Evolutionary conservation across 306 rosid genomes (phyloP).

Genomic region (Cicer arietinum): DNA sequence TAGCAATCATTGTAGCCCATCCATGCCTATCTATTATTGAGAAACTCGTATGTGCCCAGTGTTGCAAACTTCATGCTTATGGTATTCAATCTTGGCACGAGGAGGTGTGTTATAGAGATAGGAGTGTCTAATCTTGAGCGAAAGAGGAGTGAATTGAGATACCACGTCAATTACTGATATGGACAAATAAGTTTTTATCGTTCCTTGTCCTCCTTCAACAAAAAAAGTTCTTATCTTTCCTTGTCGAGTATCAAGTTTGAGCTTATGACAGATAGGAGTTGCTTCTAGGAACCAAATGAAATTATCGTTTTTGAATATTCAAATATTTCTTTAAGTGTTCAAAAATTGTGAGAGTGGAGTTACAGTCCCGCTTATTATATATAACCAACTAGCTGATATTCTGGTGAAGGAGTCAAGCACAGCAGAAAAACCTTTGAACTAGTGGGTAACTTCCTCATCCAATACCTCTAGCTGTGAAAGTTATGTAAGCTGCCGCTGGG

Average conservation of each 20-base stretch:
- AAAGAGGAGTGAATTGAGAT: not conserved
- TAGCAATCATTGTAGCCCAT: not conserved
- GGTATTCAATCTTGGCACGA: constrained; percentile 1
- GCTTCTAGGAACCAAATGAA: constrained; percentile 16
- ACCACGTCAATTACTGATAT: not conserved
- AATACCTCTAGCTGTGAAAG: not conserved
- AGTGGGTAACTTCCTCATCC: constrained; percentile 1
- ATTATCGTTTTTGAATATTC: not conserved
- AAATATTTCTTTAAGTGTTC: not conserved
- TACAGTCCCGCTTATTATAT: not conserved
- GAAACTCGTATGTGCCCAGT: not conserved
- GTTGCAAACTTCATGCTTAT: not conserved
- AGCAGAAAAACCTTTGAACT: not conserved
- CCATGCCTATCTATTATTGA: not conserved
- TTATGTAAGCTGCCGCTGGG: not conserved
- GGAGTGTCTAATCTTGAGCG: not conserved
- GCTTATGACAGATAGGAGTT: constrained; percentile 6
- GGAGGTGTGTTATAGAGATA: not conserved
- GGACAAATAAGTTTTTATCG: not conserved
- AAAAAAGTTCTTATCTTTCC: not conserved
- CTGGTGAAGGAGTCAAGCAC: not conserved
- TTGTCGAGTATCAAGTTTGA: not conserved
- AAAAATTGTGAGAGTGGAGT: constrained; percentile 1
- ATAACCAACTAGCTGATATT: not conserved
- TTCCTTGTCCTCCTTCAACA: not conserved